These are phyloP conservation scores for Epichloe gansuensis DNA, from an alignment of 2,329 filamentous ascomycete genomes.

Conservation along the genomic window DNA sequence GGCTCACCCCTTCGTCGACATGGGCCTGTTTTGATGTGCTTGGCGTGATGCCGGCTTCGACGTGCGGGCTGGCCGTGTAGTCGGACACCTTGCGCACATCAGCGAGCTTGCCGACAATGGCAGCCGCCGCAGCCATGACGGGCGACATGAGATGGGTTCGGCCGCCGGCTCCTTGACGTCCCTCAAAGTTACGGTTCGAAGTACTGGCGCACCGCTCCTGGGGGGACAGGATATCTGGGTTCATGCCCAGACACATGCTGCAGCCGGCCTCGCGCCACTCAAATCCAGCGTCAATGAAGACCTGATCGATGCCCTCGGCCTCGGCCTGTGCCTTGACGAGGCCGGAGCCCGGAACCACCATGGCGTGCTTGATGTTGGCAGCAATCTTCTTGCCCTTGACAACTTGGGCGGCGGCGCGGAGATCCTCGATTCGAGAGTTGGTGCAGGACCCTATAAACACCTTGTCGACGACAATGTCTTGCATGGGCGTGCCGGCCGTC, in stretches of 20 bases:
- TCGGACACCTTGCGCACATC: slow-evolving; percentile 73
- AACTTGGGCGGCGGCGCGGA: slow-evolving; percentile 73
- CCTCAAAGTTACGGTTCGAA: slow-evolving; percentile 95
- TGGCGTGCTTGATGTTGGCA: slow-evolving; percentile 77
- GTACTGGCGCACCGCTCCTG: slow-evolving; percentile 90
- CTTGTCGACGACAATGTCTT: slow-evolving; percentile 88
- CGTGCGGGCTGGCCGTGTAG: slow-evolving; percentile 44
- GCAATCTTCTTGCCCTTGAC: slow-evolving; percentile 83
- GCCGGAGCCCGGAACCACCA: slow-evolving; percentile 94
- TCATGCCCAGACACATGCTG: slow-evolving; percentile 99
- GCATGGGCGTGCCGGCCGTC: slow-evolving; percentile 71
- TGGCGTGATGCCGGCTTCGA: slow-evolving; percentile 38
- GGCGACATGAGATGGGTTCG: slow-evolving; percentile 95
- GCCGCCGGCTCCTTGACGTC: slow-evolving; percentile 81
- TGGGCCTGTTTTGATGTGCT: slow-evolving; percentile 29
- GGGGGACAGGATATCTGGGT: slow-evolving; percentile 89
- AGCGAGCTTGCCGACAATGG: slow-evolving; percentile 78
- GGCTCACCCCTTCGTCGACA: slow-evolving; percentile 38
- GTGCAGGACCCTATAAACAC: slow-evolving; percentile 98
- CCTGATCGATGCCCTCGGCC: slow-evolving; percentile 80
- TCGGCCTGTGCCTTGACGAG: slow-evolving; percentile 89
- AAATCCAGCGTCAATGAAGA: slow-evolving; percentile 84
- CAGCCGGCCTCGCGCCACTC: slow-evolving; percentile 98
- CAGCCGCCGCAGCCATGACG: slow-evolving; percentile 87
- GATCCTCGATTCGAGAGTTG: slow-evolving; percentile 91